Evolutionary conservation across 1,139 yeast species (phyloP).

Genomic region (Pichia sp.): DNA sequence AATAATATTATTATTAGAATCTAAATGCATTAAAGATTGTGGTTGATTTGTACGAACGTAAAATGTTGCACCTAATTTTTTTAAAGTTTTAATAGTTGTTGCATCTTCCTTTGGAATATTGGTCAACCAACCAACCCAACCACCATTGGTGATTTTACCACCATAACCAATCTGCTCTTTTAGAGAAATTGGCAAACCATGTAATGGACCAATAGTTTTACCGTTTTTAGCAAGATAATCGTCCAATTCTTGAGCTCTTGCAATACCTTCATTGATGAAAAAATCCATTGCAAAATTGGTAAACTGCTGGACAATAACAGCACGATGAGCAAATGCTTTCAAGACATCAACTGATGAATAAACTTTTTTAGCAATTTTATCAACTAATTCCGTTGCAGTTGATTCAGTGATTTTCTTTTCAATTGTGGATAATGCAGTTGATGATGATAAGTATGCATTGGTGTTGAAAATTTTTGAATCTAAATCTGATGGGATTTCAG

Average conservation of each 20-base stretch:
- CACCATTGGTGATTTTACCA: constrained; percentile 55
- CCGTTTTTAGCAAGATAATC: constrained; percentile 46
- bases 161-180: constrained; percentile 64
- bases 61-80: constrained; percentile 62
- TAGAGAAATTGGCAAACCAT: constrained; percentile 72
- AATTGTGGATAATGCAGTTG: constrained; percentile 37
- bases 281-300: constrained; percentile 56
- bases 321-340: constrained; percentile 40
- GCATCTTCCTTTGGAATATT: constrained; percentile 47
- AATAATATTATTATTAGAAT: constrained; percentile 42
- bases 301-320: constrained; percentile 43
- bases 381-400: constrained; percentile 35
- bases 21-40: constrained; percentile 51
- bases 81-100: constrained; percentile 44
- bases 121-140: constrained; percentile 51
- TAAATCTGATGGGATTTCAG: constrained; percentile 38
- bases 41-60: constrained; percentile 51
- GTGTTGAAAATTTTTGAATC: constrained; percentile 41
- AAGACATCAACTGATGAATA: constrained; percentile 35
- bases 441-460: constrained; percentile 37
- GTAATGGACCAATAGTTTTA: constrained; percentile 64
- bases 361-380: constrained; percentile 33
- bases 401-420: constrained; percentile 46
- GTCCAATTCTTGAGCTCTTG: constrained; percentile 50
- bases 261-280: constrained; percentile 50